phyloP scores from a whole-genome alignment of 1,284 basidiomycete genomes.

The Ustilago bromivora region DNA sequence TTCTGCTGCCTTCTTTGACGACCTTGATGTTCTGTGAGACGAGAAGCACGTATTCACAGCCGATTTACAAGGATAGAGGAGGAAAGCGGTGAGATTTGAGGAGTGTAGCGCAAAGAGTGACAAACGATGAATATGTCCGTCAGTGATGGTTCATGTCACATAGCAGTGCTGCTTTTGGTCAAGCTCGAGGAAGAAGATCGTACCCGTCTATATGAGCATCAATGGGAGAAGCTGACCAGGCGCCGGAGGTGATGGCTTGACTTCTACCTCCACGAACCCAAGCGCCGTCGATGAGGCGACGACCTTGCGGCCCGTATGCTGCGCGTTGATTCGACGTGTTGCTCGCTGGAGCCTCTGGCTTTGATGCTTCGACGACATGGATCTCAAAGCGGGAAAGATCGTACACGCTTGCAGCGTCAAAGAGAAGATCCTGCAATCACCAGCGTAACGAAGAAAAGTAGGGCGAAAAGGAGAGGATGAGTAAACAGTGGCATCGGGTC shows the following conservation, averaged over 20 bases:
- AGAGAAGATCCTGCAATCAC: constrained; percentile 58
- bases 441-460: background rate
- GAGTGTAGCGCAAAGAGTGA: background rate
- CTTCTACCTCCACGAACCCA: constrained; percentile 55
- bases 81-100: background rate
- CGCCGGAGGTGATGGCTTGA: constrained; percentile 51
- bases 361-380: constrained; percentile 52
- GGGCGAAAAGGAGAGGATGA: background rate
- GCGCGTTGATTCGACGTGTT: background rate
- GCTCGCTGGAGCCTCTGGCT: background rate
- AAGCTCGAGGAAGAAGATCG: constrained; percentile 38
- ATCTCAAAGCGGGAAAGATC: constrained; percentile 60
- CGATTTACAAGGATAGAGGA: background rate
- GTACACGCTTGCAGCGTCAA: constrained; percentile 59
- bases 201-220: constrained; percentile 39
- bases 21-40: background rate
- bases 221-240: constrained; percentile 50
- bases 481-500: background rate
- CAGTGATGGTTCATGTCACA: constrained; percentile 3
- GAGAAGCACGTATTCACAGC: background rate
- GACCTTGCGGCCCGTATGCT: constrained; percentile 10
- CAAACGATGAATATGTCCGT: background rate
- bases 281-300: constrained; percentile 42
- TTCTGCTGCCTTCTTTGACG: background rate
- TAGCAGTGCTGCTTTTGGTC: background rate